phyloP scores from a whole-genome alignment of 306 rosid species.

The Vigna unguiculata region DNA sequence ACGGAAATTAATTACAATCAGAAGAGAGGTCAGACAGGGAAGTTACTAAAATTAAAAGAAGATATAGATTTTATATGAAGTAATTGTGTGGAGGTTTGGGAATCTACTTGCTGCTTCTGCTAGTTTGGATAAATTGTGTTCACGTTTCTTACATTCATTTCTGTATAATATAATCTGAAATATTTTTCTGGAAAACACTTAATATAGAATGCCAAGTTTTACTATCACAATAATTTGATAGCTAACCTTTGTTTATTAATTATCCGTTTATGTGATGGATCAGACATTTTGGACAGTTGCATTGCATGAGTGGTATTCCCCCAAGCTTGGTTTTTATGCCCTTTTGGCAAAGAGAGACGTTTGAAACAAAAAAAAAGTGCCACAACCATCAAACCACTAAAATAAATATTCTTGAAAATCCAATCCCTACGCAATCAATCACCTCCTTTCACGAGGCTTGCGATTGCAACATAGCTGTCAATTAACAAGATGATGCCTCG shows the following conservation, averaged over 20 bases:
- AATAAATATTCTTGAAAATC: conserved; percentile 13
- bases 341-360: background rate
- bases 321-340: conserved; percentile 13
- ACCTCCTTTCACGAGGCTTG: background rate
- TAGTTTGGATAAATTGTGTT: background rate
- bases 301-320: background rate
- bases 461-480: background rate
- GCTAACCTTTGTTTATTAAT: conserved; percentile 2
- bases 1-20: no score
- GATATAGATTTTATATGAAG: no score
- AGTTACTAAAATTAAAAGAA: no score
- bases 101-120: background rate
- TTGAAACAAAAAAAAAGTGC: background rate
- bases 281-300: background rate
- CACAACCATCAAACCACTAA: background rate
- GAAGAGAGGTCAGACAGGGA: no score
- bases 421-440: background rate
- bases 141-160: background rate
- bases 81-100: background rate
- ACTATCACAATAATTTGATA: background rate
- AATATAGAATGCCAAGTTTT: background rate
- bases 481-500: background rate
- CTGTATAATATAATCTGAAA: background rate
- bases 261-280: background rate
- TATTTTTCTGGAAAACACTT: background rate